Base-by-base conservation (phyloP, 495 filamentous ascomycete genomes). In the Rusavskia elegans region DNA sequence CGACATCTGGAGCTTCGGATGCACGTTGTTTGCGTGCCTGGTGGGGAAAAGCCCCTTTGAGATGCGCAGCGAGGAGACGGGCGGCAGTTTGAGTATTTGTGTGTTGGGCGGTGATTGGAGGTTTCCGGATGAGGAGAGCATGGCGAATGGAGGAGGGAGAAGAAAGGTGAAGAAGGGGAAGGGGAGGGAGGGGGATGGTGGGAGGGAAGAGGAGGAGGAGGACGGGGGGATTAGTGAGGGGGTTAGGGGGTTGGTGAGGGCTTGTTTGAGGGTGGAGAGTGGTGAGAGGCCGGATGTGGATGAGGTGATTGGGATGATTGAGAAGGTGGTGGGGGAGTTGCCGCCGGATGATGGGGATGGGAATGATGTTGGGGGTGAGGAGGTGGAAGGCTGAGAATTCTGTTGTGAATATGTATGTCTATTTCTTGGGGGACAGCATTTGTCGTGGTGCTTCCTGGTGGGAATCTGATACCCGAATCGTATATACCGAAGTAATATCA, bases 21-120 rank as follows among this genome's bases (percentile, higher is more conserved):
- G 90, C 69, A 97, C 93, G 0, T 72, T 98, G 36, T 98, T 94
- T 68, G 90, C 93, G 20, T 96, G 93, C 56, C 69, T 98, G 19
- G 86, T 95, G 49, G 92, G 92, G 25, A 95, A 97, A 64, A 92
- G 85, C 41, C 92, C 92, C 11, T 98, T 98, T 61, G 92, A 98
- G 71, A 85, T 89, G 56, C 82, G 89, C 40, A 85, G 80, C 53
- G 92, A 98, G 63, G 93, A 98, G 71, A 96, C 90, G 2, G 92
- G 92, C 52, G 92, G 92, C 19, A 89, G 82, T 59, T 68, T 98
- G 53, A 90, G 84, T 61, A 84, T 95, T 59, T 95, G 89, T 63
- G 85, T 95, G 11, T 69, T 95, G 2, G 84, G 85, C 53, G 89
- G 89, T 4, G 89, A 95, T 65, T 95, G 89, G 89, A 71, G 89